Percentiles rank a stretch among this genome's conserved stretches.
Evolutionary conservation across 305 asterid genomes (phyloP).

Genomic region (Fraxinus greggii): DNA sequence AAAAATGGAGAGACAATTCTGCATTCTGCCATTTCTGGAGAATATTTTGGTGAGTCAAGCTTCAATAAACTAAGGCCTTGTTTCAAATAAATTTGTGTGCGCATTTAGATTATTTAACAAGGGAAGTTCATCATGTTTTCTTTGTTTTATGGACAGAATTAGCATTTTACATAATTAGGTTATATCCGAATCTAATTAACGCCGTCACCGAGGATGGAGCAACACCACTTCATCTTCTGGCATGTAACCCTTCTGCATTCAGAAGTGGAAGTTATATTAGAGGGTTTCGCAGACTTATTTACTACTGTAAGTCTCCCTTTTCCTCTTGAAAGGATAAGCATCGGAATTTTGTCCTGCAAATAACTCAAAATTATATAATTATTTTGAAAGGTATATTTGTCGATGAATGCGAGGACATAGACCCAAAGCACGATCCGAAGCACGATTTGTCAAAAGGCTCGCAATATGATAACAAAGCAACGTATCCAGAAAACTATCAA

Average conservation of each 20-base stretch:
- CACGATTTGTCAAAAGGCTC: not conserved
- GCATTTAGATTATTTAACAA: not conserved
- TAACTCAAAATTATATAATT: not conserved
- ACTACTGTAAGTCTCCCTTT: slow-evolving; percentile 28
- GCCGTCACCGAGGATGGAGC: slow-evolving; percentile 21
- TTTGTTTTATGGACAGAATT: not conserved
- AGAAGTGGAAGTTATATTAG: slow-evolving; percentile 37
- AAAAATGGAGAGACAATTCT: slow-evolving; percentile 26
- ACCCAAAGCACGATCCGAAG: too few relatives aligned
- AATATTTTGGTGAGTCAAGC: slow-evolving; percentile 21
- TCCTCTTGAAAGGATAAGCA: not conserved
- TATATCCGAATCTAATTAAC: not conserved
- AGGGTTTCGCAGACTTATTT: slow-evolving; percentile 28
- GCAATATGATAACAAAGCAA: not conserved
- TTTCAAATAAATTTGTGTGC: not conserved
- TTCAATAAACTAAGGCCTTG: not conserved
- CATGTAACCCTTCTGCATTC: slow-evolving; percentile 38
- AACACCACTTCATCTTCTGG: slow-evolving; percentile 37
- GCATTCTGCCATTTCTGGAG: slow-evolving; percentile 27
- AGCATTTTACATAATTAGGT: not conserved
- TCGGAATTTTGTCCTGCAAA: not conserved
- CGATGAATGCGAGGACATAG: slow-evolving; percentile 15
- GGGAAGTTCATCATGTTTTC: not conserved
- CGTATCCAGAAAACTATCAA: slow-evolving; percentile 29
- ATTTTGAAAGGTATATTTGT: slow-evolving; percentile 25